A percentile compares a stretch with the other conserved stretches of the same genome.
Conservation (phyloP, 768 basidiomycete species). For the Rhodotorula kratochvilovae region DNA sequence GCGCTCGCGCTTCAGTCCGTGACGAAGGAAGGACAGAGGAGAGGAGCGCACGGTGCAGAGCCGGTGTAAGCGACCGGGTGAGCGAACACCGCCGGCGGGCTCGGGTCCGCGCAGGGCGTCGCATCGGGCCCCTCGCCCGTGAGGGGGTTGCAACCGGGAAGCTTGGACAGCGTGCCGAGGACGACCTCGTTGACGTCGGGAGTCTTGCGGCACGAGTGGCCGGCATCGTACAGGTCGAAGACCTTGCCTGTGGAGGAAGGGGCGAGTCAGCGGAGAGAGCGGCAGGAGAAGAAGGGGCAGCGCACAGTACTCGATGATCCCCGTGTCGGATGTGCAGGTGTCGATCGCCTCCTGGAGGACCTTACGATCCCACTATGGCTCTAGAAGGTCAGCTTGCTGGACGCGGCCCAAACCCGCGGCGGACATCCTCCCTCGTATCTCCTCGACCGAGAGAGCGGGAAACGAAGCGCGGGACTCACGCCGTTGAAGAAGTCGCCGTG, state of each 20-base stretch:
- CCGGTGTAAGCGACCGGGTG: slow-evolving; percentile 10
- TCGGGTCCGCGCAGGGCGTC: slow-evolving; percentile 2
- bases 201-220: slow-evolving; percentile 32
- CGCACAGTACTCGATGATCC: slow-evolving; percentile 41
- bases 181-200: slow-evolving; percentile 38
- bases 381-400: no score
- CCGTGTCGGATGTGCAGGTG: slow-evolving; percentile 38
- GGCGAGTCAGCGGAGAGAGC: not conserved
- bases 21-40: not conserved
- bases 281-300: not conserved
- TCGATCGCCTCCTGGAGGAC: slow-evolving; percentile 39
- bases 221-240: slow-evolving; percentile 33
- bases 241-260: slow-evolving; percentile 19
- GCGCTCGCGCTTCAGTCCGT: not conserved
- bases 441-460: no score
- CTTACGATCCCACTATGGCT: slow-evolving; percentile 41
- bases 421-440: no score
- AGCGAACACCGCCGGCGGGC: not conserved
- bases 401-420: no score
- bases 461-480: no score
- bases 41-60: not conserved
- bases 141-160: slow-evolving; percentile 44
- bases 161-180: slow-evolving; percentile 22
- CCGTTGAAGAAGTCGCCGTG: slow-evolving; percentile 31
- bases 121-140: slow-evolving; percentile 17